Evolutionary conservation across 768 basidiomycete genomes (phyloP).

Genomic region (Hygrocybe punicea): DNA sequence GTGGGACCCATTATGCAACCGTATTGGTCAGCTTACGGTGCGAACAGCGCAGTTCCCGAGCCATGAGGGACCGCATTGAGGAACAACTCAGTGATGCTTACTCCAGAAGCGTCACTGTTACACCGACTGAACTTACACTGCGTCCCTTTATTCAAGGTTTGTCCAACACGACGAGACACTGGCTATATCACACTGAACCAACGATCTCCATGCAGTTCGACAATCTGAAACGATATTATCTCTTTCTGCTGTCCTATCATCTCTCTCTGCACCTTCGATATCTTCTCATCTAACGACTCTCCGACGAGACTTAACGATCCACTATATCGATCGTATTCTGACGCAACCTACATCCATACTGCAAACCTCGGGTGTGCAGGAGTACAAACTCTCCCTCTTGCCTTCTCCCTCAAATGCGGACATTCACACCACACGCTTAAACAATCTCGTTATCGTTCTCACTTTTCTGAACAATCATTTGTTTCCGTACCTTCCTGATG

Average conservation of each 20-base stretch:
- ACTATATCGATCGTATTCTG: slow-evolving; percentile 59
- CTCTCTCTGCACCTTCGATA: slow-evolving; percentile 54
- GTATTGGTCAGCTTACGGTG: slow-evolving; percentile 6
- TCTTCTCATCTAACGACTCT: slow-evolving; percentile 53
- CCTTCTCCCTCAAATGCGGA: slow-evolving; percentile 44
- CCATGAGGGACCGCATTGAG: slow-evolving; percentile 55
- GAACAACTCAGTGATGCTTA: slow-evolving; percentile 73
- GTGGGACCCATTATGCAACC: slow-evolving; percentile 19
- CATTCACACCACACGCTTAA: slow-evolving; percentile 42
- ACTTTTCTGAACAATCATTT: slow-evolving; percentile 61
- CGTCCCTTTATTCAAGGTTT: slow-evolving; percentile 48
- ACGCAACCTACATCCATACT: slow-evolving; percentile 49
- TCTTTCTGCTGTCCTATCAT: slow-evolving; percentile 54
- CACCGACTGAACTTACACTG: slow-evolving; percentile 49
- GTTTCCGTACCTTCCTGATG: slow-evolving; percentile 51
- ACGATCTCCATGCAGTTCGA: slow-evolving; percentile 44
- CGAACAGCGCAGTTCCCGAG: slow-evolving; percentile 52
- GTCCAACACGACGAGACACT: slow-evolving; percentile 1
- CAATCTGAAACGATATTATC: slow-evolving; percentile 50
- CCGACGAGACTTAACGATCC: slow-evolving; percentile 58
- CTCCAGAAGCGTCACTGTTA: slow-evolving; percentile 52
- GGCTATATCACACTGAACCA: not conserved
- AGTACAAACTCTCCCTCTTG: slow-evolving; percentile 48
- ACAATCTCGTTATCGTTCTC: slow-evolving; percentile 54
- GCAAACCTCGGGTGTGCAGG: slow-evolving; percentile 15